Base-by-base conservation (phyloP, 768 basidiomycete genomes). In the Phaeotremella fagi region DNA sequence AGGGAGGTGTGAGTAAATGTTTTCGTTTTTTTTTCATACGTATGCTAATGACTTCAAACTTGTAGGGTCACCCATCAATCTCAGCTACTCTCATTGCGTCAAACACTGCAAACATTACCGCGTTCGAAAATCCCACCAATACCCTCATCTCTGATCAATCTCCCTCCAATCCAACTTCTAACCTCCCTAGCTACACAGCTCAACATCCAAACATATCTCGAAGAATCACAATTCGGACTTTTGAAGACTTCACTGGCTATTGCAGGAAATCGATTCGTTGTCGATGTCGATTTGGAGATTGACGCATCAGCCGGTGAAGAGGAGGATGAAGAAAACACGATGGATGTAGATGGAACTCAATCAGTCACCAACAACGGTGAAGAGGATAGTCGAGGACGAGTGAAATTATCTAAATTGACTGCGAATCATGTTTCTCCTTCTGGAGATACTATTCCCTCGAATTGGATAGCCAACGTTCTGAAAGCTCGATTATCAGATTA, bases 221-320 rank as follows among this genome's bases (percentile, higher is more conserved):
- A 70, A 50, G 68, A 70, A 45, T 66, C 68, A 1, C 68, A 70
- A 53, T 70, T 70, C 47, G 68, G 68, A 7, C 50, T 70, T 5
- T 48, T 70, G 20, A 66, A 66, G 48, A 57, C 60, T 14, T 57
- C 62, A 4, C 37, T 70, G 1, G 63, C 68, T 16, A 53, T 70
- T 1, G 68, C 68, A 6, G 68, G 68, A 0, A 50, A 52, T 3
- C 35, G 58, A 38, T 66, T 70, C 46, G 68, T 70, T 3, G 55
- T 66, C 12, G 68, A 70, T 50, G 60, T 70, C 1, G 68, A 70
- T 51, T 49, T 70, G 3, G 64, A 70, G 36, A 57, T 50, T 31
- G 62, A 64, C 33, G 45, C 60, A 9, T 28, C 33, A 0, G 27
- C 29, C 1, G 64, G 59, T 14, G 56, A 47, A 14, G 61, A 61